Evolutionary conservation across 2,329 filamentous ascomycete genomes (phyloP).

Genomic region (Hypoxylon sp.): DNA sequence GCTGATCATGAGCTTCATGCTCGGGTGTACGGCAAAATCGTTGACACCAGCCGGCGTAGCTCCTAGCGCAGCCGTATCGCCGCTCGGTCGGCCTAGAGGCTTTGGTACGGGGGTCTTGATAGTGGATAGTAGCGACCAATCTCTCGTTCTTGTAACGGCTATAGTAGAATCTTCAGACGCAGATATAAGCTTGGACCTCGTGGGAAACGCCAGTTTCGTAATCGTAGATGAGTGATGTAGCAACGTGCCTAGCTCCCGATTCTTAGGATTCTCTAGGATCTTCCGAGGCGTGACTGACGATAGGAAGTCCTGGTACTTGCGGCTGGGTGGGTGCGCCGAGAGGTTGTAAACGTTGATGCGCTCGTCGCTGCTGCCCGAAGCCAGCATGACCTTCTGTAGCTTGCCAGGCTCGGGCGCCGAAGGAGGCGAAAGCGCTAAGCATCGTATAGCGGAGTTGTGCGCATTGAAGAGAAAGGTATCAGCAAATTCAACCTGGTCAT

Average conservation of each 20-base stretch:
- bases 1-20: constrained; percentile 95
- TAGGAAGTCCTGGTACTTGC: constrained; percentile 70
- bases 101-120: constrained; percentile 93
- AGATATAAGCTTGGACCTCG: constrained; percentile 88
- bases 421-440: constrained; percentile 85
- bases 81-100: constrained; percentile 82
- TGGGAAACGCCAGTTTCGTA: constrained; percentile 85
- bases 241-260: constrained; percentile 88
- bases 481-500: constrained; percentile 75
- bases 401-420: constrained; percentile 73
- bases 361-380: constrained; percentile 93
- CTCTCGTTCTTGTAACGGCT: constrained; percentile 86
- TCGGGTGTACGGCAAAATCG: constrained; percentile 94
- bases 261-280: constrained; percentile 86
- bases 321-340: constrained; percentile 75
- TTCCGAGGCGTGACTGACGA: constrained; percentile 79
- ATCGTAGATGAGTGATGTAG: constrained; percentile 89
- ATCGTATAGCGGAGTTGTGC: constrained; percentile 90
- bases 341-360: constrained; percentile 95
- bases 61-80: constrained; percentile 88
- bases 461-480: constrained; percentile 98
- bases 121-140: constrained; percentile 88
- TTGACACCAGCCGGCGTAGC: constrained; percentile 90
- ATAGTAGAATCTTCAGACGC: constrained; percentile 92
- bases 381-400: constrained; percentile 87